phyloP scores from a whole-genome alignment of 2,329 filamentous ascomycete genomes.

The Nemania bipapillata region DNA sequence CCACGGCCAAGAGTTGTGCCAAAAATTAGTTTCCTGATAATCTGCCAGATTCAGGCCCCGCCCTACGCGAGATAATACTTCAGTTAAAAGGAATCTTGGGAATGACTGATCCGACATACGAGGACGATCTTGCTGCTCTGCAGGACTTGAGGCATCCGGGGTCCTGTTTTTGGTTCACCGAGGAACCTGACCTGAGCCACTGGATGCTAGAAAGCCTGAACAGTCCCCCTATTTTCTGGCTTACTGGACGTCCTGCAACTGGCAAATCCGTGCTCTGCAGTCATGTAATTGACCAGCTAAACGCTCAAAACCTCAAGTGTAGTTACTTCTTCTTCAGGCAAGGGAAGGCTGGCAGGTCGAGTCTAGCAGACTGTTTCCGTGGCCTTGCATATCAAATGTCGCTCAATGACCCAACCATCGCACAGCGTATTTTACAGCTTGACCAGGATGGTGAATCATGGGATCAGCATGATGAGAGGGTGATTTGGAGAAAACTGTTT shows the following conservation, averaged over 20 bases:
- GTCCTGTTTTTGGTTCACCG: constrained; percentile 50
- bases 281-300: constrained; percentile 49
- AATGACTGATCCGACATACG: constrained; percentile 37
- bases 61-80: constrained; percentile 27
- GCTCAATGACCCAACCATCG: constrained; percentile 40
- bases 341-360: constrained; percentile 40
- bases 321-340: constrained; percentile 51
- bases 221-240: constrained; percentile 46
- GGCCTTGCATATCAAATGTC: constrained; percentile 50
- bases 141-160: constrained; percentile 47
- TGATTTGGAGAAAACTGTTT: constrained; percentile 47
- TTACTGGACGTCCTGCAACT: constrained; percentile 50
- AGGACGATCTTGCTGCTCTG: constrained; percentile 44
- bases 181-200: constrained; percentile 37
- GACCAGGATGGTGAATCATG: constrained; percentile 35
- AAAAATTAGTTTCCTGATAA: constrained; percentile 26
- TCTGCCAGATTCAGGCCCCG: constrained; percentile 15
- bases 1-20: constrained; percentile 18
- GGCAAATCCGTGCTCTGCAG: constrained; percentile 54
- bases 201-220: constrained; percentile 42
- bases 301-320: constrained; percentile 33
- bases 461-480: constrained; percentile 43
- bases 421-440: constrained; percentile 40
- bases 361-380: constrained; percentile 45
- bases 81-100: constrained; percentile 42